Percentiles rank a stretch among this genome's conserved stretches.
phyloP scores from a whole-genome alignment of 2,329 filamentous ascomycete species.

The Pseudogymnoascus sp. region DNA sequence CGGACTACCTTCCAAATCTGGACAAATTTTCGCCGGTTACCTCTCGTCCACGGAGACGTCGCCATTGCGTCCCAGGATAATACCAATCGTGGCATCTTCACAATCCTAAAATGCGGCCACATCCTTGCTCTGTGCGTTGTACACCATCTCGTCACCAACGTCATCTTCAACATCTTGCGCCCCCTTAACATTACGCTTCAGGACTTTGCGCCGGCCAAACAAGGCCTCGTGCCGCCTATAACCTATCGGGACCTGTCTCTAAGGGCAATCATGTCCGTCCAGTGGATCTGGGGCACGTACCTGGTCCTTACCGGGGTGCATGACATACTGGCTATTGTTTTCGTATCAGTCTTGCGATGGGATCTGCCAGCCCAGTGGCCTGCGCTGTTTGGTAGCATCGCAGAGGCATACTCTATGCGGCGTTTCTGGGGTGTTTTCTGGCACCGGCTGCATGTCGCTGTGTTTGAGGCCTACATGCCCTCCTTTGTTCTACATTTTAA shows the following conservation, averaged over 20 bases:
- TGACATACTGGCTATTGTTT: constrained; percentile 8
- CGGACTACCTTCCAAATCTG: background rate
- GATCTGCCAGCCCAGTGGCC: constrained; percentile 10
- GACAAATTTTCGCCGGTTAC: background rate
- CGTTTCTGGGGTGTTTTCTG: constrained; percentile 11
- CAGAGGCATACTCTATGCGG: constrained; percentile 9
- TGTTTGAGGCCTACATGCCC: background rate
- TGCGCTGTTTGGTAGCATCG: constrained; percentile 8
- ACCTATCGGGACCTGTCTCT: background rate
- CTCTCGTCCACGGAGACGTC: background rate
- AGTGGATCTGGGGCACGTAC: background rate
- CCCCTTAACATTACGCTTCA: background rate
- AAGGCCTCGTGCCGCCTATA: background rate
- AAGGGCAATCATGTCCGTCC: background rate
- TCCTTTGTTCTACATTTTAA: background rate
- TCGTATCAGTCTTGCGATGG: constrained; percentile 2
- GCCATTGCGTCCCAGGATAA: background rate
- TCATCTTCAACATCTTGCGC: background rate
- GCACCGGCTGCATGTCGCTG: constrained; percentile 6
- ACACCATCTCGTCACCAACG: background rate
- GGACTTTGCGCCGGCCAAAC: background rate
- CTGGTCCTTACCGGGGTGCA: background rate
- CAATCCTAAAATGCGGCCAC: background rate
- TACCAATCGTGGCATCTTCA: background rate
- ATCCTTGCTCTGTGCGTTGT: background rate